Conservation (phyloP, 2,329 filamentous ascomycete genomes). For the Amphichorda felina region DNA sequence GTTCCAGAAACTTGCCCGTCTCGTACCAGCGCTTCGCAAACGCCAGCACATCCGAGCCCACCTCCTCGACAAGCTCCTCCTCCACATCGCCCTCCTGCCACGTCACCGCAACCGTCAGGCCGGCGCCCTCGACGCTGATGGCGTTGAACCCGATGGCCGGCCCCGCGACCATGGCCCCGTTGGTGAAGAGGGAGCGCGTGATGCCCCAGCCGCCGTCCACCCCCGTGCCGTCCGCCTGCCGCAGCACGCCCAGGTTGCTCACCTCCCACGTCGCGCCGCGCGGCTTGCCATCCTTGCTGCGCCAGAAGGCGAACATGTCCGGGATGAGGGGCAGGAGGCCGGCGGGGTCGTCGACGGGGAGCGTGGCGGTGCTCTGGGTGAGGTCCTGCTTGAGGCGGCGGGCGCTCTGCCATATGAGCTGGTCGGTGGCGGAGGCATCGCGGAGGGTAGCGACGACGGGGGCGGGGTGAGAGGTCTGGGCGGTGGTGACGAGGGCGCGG, state of each 20-base stretch:
- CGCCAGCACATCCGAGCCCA: slow-evolving; percentile 23
- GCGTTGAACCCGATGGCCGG: slow-evolving; percentile 32
- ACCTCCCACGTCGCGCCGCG: slow-evolving; percentile 35
- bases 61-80: slow-evolving; percentile 18
- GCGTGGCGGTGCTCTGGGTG: slow-evolving; percentile 14
- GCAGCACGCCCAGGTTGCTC: slow-evolving; percentile 38
- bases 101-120: slow-evolving; percentile 28
- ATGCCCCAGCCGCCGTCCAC: slow-evolving; percentile 18
- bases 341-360: slow-evolving; percentile 30
- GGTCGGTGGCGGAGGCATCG: slow-evolving; percentile 7
- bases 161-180: slow-evolving; percentile 31
- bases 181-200: slow-evolving; percentile 35
- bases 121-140: slow-evolving; percentile 28
- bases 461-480: slow-evolving; percentile 11
- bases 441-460: slow-evolving; percentile 12
- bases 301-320: slow-evolving; percentile 30
- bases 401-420: slow-evolving; percentile 30
- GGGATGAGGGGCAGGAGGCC: slow-evolving; percentile 27
- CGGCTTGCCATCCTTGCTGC: slow-evolving; percentile 25
- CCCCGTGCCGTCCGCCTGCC: slow-evolving; percentile 4
- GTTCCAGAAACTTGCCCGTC: slow-evolving; percentile 2
- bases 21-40: neutral
- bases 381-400: slow-evolving; percentile 20
- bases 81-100: slow-evolving; percentile 36
- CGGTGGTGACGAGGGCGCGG: slow-evolving; percentile 28